Base-by-base conservation (phyloP, 345 rosid genomes). In the Salix purpurea region DNA sequence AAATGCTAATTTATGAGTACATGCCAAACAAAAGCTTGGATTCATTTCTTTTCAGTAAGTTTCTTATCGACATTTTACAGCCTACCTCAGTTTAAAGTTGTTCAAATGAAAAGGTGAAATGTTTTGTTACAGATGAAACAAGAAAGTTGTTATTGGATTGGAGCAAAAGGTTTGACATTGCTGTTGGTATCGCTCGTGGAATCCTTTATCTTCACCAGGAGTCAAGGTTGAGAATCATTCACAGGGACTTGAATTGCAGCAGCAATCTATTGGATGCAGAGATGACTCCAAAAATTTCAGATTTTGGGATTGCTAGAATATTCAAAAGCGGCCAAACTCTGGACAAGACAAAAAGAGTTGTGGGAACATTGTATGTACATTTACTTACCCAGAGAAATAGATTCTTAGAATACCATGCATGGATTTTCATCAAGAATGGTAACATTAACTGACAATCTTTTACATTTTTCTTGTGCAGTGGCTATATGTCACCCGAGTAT, bases 1-100 rank as follows among this genome's bases (percentile, higher is more conserved):
- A 85, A 86, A 92, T 92, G 87, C 85, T 92, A 73, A 87, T 92
- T 65, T 92, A 92, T 14, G 97, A 92, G 80, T 91, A 89, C 80
- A 85, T 92, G 71, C 24, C 61, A 13, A 78, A 78, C 66, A 78
- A 54, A 37, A 78, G 81, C 34, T 42, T 78, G 69, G 81, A 78
- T 73, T 73, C 76, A 32, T 73, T 78, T 30, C 46, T 73, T n/a
- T 78, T 78, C 37, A 73, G 81, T 78, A 30, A 15, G 73, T 54
- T 36, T 67, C 58, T 50, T 67, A 69, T 24, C 21, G 60, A 6
- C 11, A 39, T 39, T 39, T 39, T 9, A 39, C 11, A 39, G 42
- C 9, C 42, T 21, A 19, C 60, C 19, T 52, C 23, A 18, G 3
- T 44, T 52, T 18, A 52, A 5, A 1, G 1, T 19, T 2, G 60